Base-by-base conservation (phyloP, 164 flowering plant genomes). In the Piper longum region DNA sequence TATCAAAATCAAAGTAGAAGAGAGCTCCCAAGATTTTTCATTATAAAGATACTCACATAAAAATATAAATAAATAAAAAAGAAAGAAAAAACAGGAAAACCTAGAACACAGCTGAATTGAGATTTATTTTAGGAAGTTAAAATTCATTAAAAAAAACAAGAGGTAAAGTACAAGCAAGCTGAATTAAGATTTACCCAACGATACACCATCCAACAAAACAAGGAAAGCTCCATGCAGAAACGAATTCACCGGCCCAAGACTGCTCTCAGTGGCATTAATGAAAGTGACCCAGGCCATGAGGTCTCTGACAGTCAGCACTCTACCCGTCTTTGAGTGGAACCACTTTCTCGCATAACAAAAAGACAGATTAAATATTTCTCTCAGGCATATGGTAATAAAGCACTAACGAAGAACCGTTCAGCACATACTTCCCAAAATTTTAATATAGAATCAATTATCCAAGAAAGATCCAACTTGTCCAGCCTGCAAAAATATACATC, bases 131-230 rank as follows among this genome's bases (percentile, higher is more conserved):
- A 26, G 1, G 36, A 26, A 26, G 36, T 26, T 26, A 26, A 26
- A 26, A 26, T 26, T 26, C 36, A 26, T 26, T 26, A 26, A 26
- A 26, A 26, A 26, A 26, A 26, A 26, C 36, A 26, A 26, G 1
- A 26, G 36, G 36, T 26, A 26, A 26, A 26, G 36, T 26, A 26
- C 36, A 26, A 26, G 36, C 36, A 26, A 26, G 36, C 36, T 2
- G 36, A 26, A 26, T 26, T 26, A 26, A 26, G 36, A 26, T 26
- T 3, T 79, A 86, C 98, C 99, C 71, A 95, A 76, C 76, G 79
- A 82, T 54, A 95, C 69, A 54, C 99, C 99, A 78, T 95, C 99
- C 61, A 95, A 93, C 76, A 95, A 78, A 72, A 95, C 85, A 70
- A 95, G 93, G 69, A 88, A 91, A 8, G 79, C 85, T 56, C 99